Conservation (phyloP, 192 early-diverging fungal species). For the Entomortierella lignicola region DNA sequence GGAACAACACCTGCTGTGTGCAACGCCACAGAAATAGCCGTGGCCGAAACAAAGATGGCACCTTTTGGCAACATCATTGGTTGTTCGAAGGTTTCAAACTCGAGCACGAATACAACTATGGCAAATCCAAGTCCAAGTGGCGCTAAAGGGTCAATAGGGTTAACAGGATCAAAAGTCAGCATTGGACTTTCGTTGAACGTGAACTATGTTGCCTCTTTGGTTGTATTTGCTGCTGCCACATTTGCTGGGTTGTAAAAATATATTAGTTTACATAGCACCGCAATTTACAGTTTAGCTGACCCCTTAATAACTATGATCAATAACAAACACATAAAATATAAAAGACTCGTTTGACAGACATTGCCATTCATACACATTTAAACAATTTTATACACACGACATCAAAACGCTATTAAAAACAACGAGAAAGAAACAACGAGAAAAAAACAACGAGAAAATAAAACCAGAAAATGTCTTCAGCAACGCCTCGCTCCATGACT, state of each 20-base stretch:
- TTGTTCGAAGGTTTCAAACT: not conserved
- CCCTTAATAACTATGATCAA: no score
- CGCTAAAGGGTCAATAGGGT: not conserved
- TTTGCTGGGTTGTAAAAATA: not conserved
- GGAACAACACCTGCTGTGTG: conserved; percentile 1
- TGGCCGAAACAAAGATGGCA: not conserved
- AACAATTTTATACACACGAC: not conserved
- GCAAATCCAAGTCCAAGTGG: not conserved
- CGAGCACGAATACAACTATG: not conserved
- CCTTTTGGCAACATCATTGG: conserved; percentile 1
- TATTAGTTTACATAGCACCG: no score
- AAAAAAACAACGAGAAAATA: no score
- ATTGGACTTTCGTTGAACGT: not conserved
- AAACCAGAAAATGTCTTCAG: conserved; percentile 24
- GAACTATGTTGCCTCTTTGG: not conserved
- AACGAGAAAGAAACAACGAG: no score
- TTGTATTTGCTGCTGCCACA: not conserved
- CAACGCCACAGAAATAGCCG: not conserved
- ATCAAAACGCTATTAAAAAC: no score
- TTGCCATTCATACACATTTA: no score
- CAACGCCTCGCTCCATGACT: conserved; percentile 89
- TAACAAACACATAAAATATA: no score
- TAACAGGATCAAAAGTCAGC: not conserved
- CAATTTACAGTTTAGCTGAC: no score
- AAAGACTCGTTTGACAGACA: no score